Conservation (phyloP, 805 yeast genomes). For the Kregervanrija fluxuum region DNA sequence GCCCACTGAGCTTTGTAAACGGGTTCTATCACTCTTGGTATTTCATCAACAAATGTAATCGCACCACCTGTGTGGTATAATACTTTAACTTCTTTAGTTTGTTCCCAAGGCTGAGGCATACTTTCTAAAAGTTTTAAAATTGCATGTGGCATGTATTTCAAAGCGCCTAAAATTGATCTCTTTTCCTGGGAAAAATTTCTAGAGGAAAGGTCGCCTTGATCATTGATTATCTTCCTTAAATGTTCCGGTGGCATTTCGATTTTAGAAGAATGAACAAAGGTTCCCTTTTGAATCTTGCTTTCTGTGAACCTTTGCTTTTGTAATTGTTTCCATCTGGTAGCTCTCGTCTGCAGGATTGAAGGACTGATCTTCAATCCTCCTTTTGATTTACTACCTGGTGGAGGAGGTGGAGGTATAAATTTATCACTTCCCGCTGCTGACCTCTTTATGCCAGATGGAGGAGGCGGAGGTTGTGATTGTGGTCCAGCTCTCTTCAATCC, state of each 20-base stretch:
- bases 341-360: constrained; percentile 31
- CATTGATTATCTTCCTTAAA: constrained; percentile 71
- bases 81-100: constrained; percentile 74
- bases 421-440: too few relatives aligned
- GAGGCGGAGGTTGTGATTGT: constrained; percentile 6
- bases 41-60: constrained; percentile 88
- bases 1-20: constrained; percentile 95
- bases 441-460: constrained; percentile 6
- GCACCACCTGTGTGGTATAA: constrained; percentile 91
- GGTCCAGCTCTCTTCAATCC: neutral
- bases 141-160: constrained; percentile 95
- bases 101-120: constrained; percentile 99
- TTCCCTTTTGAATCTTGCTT: constrained; percentile 28
- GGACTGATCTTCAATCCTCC: constrained; percentile 16
- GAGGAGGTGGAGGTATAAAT: constrained; percentile 24
- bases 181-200: constrained; percentile 76
- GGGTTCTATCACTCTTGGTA: constrained; percentile 88
- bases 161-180: constrained; percentile 79
- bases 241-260: constrained; percentile 93
- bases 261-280: constrained; percentile 52
- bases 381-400: constrained; percentile 25
- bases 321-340: constrained; percentile 51
- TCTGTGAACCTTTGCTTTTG: constrained; percentile 54
- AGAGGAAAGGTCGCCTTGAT: constrained; percentile 80
- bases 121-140: constrained; percentile 80